phyloP scores from a whole-genome alignment of 257 asterid genomes.

The Verbascum thapsus region DNA sequence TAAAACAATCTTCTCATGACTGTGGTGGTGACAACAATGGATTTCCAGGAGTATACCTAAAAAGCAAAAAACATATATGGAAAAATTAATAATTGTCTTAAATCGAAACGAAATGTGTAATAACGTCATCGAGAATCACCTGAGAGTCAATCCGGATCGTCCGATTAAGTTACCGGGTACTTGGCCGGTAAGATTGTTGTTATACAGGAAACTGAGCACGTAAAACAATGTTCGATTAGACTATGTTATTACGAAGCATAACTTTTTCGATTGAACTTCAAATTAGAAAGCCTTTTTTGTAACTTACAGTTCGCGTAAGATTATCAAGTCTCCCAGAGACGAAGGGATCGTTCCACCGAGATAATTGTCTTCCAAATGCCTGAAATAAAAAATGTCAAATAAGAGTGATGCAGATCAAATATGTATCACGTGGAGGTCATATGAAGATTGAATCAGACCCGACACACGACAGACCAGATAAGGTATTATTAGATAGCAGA shows the following conservation, averaged over 20 bases:
- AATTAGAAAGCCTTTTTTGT: background rate
- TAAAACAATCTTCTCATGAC: slow-evolving; percentile 32
- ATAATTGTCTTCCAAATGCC: slow-evolving; percentile 83
- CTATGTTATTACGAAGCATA: too few relatives aligned
- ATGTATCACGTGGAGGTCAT: too few relatives aligned
- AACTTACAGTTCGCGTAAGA: slow-evolving; percentile 77
- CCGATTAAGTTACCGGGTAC: slow-evolving; percentile 61
- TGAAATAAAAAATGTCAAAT: slow-evolving; percentile 43
- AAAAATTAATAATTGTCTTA: background rate
- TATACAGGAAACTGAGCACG: slow-evolving; percentile 66
- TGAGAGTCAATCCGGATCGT: slow-evolving; percentile 59
- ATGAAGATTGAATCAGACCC: too few relatives aligned
- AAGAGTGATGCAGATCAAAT: too few relatives aligned
- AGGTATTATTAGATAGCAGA: too few relatives aligned
- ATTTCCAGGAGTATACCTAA: slow-evolving; percentile 79
- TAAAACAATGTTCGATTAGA: background rate
- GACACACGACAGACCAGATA: too few relatives aligned
- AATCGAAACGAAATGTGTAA: background rate
- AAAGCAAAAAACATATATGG: slow-evolving; percentile 10
- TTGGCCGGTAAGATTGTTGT: slow-evolving; percentile 86
- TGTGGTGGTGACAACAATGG: slow-evolving; percentile 57
- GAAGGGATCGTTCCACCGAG: slow-evolving; percentile 68
- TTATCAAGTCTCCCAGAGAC: slow-evolving; percentile 53
- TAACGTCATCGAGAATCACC: slow-evolving; percentile 42
- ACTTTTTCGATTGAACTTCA: background rate